Conservation (phyloP, 225 moss, liverwort and hornwort species). For the Asterella californica region DNA sequence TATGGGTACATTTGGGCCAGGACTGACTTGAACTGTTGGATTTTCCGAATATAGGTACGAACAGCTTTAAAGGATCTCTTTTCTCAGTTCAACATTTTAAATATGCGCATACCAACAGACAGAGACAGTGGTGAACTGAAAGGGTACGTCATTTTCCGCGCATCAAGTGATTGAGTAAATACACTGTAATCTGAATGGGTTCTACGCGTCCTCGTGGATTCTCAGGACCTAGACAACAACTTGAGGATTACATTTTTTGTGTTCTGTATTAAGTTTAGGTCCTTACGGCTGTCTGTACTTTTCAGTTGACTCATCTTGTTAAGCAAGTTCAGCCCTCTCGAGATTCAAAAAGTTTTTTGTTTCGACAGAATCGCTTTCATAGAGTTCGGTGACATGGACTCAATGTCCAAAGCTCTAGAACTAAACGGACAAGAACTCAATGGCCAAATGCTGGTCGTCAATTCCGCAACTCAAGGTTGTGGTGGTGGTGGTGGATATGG, state of each 20-base stretch:
- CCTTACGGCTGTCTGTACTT: background rate
- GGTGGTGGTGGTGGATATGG: constrained; percentile 25
- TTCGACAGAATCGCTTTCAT: constrained; percentile 40
- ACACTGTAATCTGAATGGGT: background rate
- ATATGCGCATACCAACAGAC: constrained; percentile 72
- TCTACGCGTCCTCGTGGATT: no score
- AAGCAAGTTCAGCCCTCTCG: no score
- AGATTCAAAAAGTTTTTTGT: background rate
- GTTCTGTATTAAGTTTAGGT: background rate
- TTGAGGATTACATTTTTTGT: background rate
- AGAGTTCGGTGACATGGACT: constrained; percentile 63
- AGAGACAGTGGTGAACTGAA: constrained; percentile 65
- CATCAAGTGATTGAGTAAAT: background rate
- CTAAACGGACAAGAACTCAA: constrained; percentile 52
- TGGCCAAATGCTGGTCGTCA: constrained; percentile 59
- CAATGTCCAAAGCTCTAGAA: constrained; percentile 57
- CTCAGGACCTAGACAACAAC: no score
- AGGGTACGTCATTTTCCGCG: constrained; percentile 45
- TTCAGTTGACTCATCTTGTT: no score
- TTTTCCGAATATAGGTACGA: constrained; percentile 47
- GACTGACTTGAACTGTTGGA: background rate
- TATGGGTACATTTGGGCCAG: background rate
- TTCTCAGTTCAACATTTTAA: constrained; percentile 44
- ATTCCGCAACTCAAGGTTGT: constrained; percentile 41
- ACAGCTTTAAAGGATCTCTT: constrained; percentile 55